Evolutionary conservation across 1,284 basidiomycete genomes (phyloP).

Genomic region (Veloporphyrellus conicus): DNA sequence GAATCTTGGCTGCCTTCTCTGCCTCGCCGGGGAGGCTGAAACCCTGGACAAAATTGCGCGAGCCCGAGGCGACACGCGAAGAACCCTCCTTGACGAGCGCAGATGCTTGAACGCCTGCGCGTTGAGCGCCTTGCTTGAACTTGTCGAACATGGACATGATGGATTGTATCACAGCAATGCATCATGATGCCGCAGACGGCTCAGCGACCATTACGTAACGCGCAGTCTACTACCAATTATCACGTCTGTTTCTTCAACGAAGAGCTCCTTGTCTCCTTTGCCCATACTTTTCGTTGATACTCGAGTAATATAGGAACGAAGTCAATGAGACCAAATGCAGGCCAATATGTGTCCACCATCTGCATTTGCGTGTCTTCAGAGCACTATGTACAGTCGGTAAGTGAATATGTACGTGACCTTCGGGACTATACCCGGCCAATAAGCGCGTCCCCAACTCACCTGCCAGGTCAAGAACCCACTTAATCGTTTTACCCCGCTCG

Average conservation of each 20-base stretch:
- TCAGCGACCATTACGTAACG: conserved; percentile 16
- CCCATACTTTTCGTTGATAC: conserved; percentile 78
- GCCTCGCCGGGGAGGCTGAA: conserved; percentile 86
- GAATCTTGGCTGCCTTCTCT: conserved; percentile 87
- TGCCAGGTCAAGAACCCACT: conserved; percentile 97
- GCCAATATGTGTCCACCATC: conserved; percentile 90
- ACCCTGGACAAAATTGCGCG: conserved; percentile 72
- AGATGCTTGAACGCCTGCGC: conserved; percentile 75
- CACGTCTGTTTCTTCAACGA: too few species aligned
- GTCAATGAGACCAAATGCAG: conserved; percentile 86
- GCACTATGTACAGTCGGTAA: conserved; percentile 43
- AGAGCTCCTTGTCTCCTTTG: conserved; percentile 1
- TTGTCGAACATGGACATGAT: conserved; percentile 70
- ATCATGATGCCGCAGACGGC: not conserved
- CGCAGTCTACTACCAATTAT: not conserved
- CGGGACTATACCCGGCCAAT: too few species aligned
- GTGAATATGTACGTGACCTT: not conserved
- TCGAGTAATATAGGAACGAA: conserved; percentile 81
- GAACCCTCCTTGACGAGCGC: conserved; percentile 66
- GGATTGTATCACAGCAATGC: not conserved
- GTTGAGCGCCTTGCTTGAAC: conserved; percentile 74
- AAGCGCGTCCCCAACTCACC: conserved; percentile 43
- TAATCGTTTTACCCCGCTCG: conserved; percentile 85
- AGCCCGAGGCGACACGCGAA: conserved; percentile 64
- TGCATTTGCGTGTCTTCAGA: conserved; percentile 86